Evolutionary conservation across 1,139 yeast species (phyloP).

Genomic region (Saccharomycopsis crataegensis): DNA sequence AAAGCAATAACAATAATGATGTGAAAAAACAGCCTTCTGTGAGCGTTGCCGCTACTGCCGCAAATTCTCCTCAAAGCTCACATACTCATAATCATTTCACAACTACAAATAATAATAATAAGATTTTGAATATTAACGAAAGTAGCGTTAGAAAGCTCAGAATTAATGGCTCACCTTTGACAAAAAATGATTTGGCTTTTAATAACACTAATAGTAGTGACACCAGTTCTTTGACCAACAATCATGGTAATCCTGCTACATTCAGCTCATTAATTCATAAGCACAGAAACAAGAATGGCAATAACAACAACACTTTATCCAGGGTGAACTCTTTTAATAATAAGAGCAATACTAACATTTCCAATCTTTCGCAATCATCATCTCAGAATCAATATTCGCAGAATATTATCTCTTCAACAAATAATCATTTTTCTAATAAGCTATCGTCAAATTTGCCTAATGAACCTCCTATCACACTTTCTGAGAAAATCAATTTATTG

Average conservation of each 20-base stretch:
- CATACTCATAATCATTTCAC: background rate
- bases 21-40: background rate
- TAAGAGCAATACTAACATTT: conserved; percentile 6
- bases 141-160: conserved; percentile 1
- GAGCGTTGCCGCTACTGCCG: background rate
- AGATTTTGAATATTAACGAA: conserved; percentile 12
- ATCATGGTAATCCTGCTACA: background rate
- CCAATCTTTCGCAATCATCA: conserved; percentile 3
- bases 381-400: background rate
- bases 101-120: background rate
- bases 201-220: conserved; percentile 6
- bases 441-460: conserved; percentile 7
- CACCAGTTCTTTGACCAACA: background rate
- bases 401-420: background rate
- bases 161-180: background rate
- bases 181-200: conserved; percentile 5
- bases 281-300: background rate
- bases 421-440: background rate
- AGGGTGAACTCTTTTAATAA: conserved; percentile 1
- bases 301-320: background rate
- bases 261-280: background rate
- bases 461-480: conserved; percentile 18
- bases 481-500: conserved; percentile 18
- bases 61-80: background rate
- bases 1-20: background rate